Percentiles rank a stretch among this genome's conserved stretches.
These are phyloP conservation scores for Thermoascus crustaceus DNA, from an alignment of 2,329 filamentous ascomycete species.

Conservation along the genomic window DNA sequence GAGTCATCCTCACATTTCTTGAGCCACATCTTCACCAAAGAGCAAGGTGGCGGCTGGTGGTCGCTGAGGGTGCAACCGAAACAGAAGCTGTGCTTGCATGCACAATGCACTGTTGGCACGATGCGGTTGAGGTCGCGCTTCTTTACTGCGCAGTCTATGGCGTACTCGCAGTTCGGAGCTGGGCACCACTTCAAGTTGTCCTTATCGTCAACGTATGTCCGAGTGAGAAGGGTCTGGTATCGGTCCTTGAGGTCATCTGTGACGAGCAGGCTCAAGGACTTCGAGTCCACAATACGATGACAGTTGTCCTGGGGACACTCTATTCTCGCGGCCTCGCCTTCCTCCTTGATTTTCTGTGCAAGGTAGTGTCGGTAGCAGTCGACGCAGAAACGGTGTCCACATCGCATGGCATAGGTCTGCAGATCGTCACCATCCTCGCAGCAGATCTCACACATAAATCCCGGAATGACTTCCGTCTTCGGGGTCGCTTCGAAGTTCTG, in stretches of 20 bases:
- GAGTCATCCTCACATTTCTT: constrained; percentile 98
- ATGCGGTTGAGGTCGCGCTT: constrained; percentile 75
- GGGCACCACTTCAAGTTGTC: constrained; percentile 96
- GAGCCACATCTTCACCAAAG: constrained; percentile 86
- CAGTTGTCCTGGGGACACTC: constrained; percentile 86
- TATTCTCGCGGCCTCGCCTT: constrained; percentile 90
- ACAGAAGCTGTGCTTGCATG: constrained; percentile 81
- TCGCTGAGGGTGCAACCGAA: constrained; percentile 87
- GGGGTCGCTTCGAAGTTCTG: constrained; percentile 54
- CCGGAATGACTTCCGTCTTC: constrained; percentile 61
- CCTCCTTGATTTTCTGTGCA: constrained; percentile 84
- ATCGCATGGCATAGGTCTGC: constrained; percentile 87
- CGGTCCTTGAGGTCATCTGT: constrained; percentile 48
- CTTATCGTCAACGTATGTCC: constrained; percentile 96
- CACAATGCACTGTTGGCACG: constrained; percentile 83
- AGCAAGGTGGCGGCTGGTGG: constrained; percentile 88
- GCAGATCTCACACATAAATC: constrained; percentile 91
- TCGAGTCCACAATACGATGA: constrained; percentile 82
- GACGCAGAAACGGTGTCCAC: constrained; percentile 86
- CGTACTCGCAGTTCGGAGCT: constrained; percentile 92
- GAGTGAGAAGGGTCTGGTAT: constrained; percentile 78
- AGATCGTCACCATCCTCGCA: constrained; percentile 76
- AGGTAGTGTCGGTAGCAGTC: constrained; percentile 90
- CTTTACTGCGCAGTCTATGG: constrained; percentile 80
- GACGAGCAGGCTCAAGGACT: constrained; percentile 71